Evolutionary conservation across 768 basidiomycete species (phyloP), one percentile per base, ranked within the genome.

Genomic region (Pleurotus pulmonarius): DNA sequence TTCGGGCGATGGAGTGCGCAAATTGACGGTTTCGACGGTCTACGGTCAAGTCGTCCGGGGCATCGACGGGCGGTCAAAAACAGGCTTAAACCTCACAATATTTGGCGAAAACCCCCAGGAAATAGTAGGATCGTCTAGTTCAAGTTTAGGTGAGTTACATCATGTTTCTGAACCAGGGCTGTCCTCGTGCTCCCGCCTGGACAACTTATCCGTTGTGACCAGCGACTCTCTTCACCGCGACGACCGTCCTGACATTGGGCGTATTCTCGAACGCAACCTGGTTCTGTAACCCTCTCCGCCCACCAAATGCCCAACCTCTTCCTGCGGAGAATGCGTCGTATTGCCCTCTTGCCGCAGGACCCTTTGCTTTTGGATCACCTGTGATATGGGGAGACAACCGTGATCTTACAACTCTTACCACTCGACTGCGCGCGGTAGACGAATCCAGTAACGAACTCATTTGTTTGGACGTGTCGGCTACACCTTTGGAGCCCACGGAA

Each of bases 141-240:
- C 80, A 38, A 87, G 82, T 66, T 77, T 93, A 52, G 83, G 91
- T 90, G 66, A 66, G 83, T 78, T 53, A 16, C 20, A 44, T 22
- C n/a, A 29, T 16, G 38, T 47, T 57, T 20, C 46, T 56, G 38
- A 44, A 38, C 55, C 49, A 44, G 39, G 24, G 12, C 18, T 37
- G 34, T 11, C 3, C 12, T 40, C 45, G 15, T 47, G 41, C 43
- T 12, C 22, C 43, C 29, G 29, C 29, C 29, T 3, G 56, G 41
- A 51, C 22, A 12, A 51, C 38, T 45, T 58, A 51, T 49, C 29
- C 11, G 29, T 34, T 47, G 39, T 58, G 13, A 52, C 57, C 62
- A 88, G 92, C 94, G 15, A 97, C 94, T 6, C 80, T 97, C 41
- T 95, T 96, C 74, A 88, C 87, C 44, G 84, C 90, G 8, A 87